Evolutionary conservation across 1,139 yeast genomes (phyloP), one percentile per base, ranked within the genome.

Genomic region (Sugiyamaella sp.): DNA sequence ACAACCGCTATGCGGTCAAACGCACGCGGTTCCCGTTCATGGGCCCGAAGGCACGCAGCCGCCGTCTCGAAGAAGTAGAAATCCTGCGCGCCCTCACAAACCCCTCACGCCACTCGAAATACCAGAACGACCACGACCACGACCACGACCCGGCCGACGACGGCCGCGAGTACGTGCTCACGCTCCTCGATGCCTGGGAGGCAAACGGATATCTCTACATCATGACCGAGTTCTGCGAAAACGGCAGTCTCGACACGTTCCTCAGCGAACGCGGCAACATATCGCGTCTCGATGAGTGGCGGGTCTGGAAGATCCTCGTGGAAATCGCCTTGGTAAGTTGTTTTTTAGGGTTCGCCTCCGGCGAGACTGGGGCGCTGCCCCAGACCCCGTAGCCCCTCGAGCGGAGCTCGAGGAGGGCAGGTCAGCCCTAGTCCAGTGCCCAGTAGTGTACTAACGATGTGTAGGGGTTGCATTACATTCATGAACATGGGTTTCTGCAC

Each of bases 201-300:
- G 75, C 75, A 64, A 78, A 80, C 61, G 82, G 82, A 52, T 84
- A 85, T 63, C 81, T 86, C 62, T 93, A 91, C 69, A 89, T 93
- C 42, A 89, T 91, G 95, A 91, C 96, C 1, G 98, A 91, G 65
- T 90, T 76, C 67, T 93, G 97, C 72, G 99, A 93, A 67, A 91
- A 93, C 66, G 99, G 99, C 1, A 88, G 93, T 22, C 73, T 93
- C 49, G 95, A 85, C 66, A 80, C 82, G 54, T 93, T 93, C 67
- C 71, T 93, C 49, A 80, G 84, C 41, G 95, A 89, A 60, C 85
- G 85, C 67, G 95, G 95, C 54, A 84, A 86, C 59, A 76, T 87
- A n/a, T 74, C 84, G 5, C 79, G 81, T 57, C 73, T 86, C 45
- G 99, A 93, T 68, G 99, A 93, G 68, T 93, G 97, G 85, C 80